phyloP scores from a whole-genome alignment of 305 asterid species.

The Striga hermonthica region DNA sequence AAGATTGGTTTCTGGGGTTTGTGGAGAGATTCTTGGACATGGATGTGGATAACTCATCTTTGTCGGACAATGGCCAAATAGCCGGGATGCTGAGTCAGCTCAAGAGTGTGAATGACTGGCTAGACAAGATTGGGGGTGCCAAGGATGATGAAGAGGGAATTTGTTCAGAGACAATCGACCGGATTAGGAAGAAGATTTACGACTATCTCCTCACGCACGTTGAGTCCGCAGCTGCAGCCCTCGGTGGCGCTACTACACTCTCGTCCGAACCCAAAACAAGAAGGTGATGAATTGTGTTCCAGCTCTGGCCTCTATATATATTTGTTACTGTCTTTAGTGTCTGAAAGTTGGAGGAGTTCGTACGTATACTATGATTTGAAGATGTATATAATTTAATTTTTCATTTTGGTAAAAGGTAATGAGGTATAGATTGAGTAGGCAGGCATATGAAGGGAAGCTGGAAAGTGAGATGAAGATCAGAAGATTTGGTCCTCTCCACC shows the following conservation, averaged over 20 bases:
- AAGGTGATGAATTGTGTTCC: constrained; percentile 40
- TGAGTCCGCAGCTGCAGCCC: constrained; percentile 95
- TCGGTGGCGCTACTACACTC: constrained; percentile 58
- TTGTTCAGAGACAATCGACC: constrained; percentile 61
- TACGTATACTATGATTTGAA: constrained; percentile 23
- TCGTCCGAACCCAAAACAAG: constrained; percentile 54
- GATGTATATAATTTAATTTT: constrained; percentile 47
- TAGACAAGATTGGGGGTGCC: constrained; percentile 68
- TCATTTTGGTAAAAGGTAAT: constrained; percentile 20
- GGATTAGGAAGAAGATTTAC: constrained; percentile 91
- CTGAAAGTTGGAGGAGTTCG: constrained; percentile 43
- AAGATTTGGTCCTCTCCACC: constrained; percentile 24
- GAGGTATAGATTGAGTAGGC: constrained; percentile 40
- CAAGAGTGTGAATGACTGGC: constrained; percentile 94
- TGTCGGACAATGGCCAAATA: constrained; percentile 84
- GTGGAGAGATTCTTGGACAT: constrained; percentile 90
- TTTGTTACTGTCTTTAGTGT: constrained; percentile 27
- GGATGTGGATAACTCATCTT: constrained; percentile 65
- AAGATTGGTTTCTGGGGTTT: constrained; percentile 91
- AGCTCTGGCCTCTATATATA: not conserved
- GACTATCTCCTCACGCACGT: constrained; percentile 96
- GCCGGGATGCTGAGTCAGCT: constrained; percentile 94
- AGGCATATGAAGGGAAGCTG: constrained; percentile 35
- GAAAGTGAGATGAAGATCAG: constrained; percentile 30
- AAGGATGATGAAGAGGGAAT: constrained; percentile 68